phyloP scores from a whole-genome alignment of 495 filamentous ascomycete species.

The Staphylotrichum tortipilum region DNA sequence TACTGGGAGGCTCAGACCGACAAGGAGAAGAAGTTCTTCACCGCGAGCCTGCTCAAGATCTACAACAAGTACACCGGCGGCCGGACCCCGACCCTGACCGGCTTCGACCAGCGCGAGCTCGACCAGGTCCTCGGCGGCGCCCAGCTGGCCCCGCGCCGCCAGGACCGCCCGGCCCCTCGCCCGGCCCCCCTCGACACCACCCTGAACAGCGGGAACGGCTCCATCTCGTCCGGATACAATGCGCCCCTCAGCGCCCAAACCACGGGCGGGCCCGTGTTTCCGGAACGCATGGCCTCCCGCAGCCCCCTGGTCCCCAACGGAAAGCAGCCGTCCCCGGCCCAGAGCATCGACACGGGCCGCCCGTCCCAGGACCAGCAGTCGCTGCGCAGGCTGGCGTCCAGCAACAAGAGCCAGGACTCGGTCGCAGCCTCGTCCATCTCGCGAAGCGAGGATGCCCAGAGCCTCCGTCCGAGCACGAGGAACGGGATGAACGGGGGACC shows the following conservation, averaged over 20 bases:
- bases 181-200: conserved; percentile 24
- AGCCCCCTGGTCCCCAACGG: conserved; percentile 28
- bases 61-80: conserved; percentile 93
- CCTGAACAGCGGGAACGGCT: conserved; percentile 19
- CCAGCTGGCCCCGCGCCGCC: conserved; percentile 18
- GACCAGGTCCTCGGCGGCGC: conserved; percentile 55
- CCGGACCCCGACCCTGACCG: conserved; percentile 64
- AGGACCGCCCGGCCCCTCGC: conserved; percentile 23
- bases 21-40: conserved; percentile 98
- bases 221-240: conserved; percentile 22
- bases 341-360: conserved; percentile 37
- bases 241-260: conserved; percentile 10
- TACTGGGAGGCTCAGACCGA: conserved; percentile 89
- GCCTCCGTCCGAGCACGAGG: conserved; percentile 41
- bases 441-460: conserved; percentile 40
- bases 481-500: conserved; percentile 36
- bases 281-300: conserved; percentile 21
- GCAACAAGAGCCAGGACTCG: conserved; percentile 51
- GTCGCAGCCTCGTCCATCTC: conserved; percentile 36
- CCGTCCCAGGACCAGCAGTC: conserved; percentile 34
- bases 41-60: conserved; percentile 88
- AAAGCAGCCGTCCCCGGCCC: conserved; percentile 33
- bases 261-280: conserved; percentile 6
- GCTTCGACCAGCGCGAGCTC: conserved; percentile 72
- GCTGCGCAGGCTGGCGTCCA: conserved; percentile 37